A percentile compares a stretch with the other conserved stretches of the same genome.
phyloP scores from a whole-genome alignment of 345 rosid genomes.

The Combretum micranthum region DNA sequence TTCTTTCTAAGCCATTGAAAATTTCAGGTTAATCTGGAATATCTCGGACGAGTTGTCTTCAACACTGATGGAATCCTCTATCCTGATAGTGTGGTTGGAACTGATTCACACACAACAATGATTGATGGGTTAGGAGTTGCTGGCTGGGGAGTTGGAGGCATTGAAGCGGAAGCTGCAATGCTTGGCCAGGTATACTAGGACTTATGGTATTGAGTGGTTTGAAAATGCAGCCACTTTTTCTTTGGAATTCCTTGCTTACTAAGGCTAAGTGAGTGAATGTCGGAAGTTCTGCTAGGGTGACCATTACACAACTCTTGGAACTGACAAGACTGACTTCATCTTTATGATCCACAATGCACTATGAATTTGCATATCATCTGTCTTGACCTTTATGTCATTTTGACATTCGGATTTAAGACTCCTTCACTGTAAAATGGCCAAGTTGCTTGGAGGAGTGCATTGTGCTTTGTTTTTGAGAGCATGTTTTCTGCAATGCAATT shows the following conservation, averaged over 20 bases:
- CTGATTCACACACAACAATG: conserved; percentile 99
- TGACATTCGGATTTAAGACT: too few relatives aligned
- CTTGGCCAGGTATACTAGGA: conserved; percentile 76
- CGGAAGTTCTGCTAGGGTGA: neutral
- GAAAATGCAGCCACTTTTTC: too few relatives aligned
- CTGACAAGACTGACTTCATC: neutral
- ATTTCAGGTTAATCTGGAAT: conserved; percentile 92
- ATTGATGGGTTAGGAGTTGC: conserved; percentile 99
- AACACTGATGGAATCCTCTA: conserved; percentile 66
- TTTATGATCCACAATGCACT: neutral
- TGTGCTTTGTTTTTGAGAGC: too few relatives aligned
- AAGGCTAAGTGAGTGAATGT: conserved; percentile 1
- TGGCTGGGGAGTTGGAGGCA: conserved; percentile 99
- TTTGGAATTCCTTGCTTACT: conserved; percentile 1
- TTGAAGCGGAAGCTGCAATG: conserved; percentile 98
- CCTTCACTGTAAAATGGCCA: too few relatives aligned
- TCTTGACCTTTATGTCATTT: too few relatives aligned
- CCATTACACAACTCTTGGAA: neutral
- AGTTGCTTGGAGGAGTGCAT: too few relatives aligned
- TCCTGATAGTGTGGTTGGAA: conserved; percentile 98
- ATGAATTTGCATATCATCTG: too few relatives aligned
- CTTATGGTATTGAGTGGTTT: neutral
- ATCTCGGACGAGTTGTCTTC: conserved; percentile 96
- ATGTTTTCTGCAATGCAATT: too few relatives aligned
- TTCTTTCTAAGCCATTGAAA: conserved; percentile 3